phyloP scores from a whole-genome alignment of 1,284 basidiomycete genomes.

The Phellinidium pouzarii region DNA sequence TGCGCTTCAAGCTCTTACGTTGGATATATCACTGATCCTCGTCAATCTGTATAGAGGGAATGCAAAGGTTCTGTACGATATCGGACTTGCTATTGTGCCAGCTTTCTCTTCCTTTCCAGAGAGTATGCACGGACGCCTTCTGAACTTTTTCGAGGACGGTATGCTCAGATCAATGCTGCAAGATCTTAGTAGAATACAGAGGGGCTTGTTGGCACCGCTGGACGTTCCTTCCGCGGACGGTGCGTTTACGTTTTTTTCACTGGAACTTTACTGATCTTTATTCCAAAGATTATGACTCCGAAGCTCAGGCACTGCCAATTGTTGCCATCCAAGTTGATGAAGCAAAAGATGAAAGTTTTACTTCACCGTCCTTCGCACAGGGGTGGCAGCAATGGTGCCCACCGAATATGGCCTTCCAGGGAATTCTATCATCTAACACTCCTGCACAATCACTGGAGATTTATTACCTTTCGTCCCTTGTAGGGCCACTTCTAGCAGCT shows the following conservation, averaged over 20 bases:
- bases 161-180: constrained; percentile 43
- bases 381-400: constrained; percentile 31
- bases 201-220: background rate
- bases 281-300: constrained; percentile 13
- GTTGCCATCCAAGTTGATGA: constrained; percentile 60
- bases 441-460: constrained; percentile 48
- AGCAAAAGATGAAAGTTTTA: constrained; percentile 33
- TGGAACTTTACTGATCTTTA: background rate
- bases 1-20: constrained; percentile 51
- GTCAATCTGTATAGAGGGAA: constrained; percentile 45
- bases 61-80: constrained; percentile 45
- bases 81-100: constrained; percentile 58
- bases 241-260: background rate
- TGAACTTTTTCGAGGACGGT: constrained; percentile 56
- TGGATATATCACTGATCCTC: constrained; percentile 60
- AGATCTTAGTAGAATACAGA: constrained; percentile 16
- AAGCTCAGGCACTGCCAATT: constrained; percentile 29
- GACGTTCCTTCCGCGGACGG: background rate
- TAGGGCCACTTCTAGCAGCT: constrained; percentile 51
- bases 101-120: constrained; percentile 58
- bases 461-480: constrained; percentile 53
- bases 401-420: constrained; percentile 19
- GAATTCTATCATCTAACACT: constrained; percentile 44
- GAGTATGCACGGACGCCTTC: constrained; percentile 51
- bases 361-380: constrained; percentile 30